phyloP scores from a whole-genome alignment of 2,329 filamentous ascomycete genomes.

The Chrysoporthe puriensis region DNA sequence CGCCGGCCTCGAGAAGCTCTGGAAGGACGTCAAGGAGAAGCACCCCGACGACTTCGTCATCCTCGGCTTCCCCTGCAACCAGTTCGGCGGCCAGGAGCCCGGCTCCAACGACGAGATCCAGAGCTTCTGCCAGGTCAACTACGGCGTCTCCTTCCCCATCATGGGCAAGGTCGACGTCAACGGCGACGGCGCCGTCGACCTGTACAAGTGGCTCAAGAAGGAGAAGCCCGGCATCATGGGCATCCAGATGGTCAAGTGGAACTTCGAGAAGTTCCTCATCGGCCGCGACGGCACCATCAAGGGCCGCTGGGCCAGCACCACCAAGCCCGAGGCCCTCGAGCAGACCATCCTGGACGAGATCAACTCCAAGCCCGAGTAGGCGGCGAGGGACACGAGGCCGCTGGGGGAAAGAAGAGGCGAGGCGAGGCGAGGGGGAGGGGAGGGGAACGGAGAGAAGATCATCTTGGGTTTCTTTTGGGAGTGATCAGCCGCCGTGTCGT shows the following conservation, averaged over 20 bases:
- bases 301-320: constrained; percentile 83
- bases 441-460: neutral
- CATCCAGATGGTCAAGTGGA: constrained; percentile 95
- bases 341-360: constrained; percentile 75
- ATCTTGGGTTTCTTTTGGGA: neutral
- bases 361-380: constrained; percentile 51
- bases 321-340: constrained; percentile 83
- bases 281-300: constrained; percentile 84
- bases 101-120: constrained; percentile 81
- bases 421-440: neutral
- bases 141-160: constrained; percentile 89
- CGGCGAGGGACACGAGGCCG: no score
- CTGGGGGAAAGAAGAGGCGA: neutral
- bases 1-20: constrained; percentile 85
- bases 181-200: constrained; percentile 75
- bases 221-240: constrained; percentile 83
- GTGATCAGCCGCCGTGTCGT: neutral
- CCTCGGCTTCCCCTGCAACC: constrained; percentile 98
- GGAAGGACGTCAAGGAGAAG: constrained; percentile 72
- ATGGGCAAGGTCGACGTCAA: constrained; percentile 95
- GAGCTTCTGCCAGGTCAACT: constrained; percentile 88
- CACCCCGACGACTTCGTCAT: constrained; percentile 79
- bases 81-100: constrained; percentile 91
- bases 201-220: constrained; percentile 77
- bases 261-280: constrained; percentile 98